Evolutionary conservation across 2,329 filamentous ascomycete genomes (phyloP).

Genomic region (Onygenales sp.): DNA sequence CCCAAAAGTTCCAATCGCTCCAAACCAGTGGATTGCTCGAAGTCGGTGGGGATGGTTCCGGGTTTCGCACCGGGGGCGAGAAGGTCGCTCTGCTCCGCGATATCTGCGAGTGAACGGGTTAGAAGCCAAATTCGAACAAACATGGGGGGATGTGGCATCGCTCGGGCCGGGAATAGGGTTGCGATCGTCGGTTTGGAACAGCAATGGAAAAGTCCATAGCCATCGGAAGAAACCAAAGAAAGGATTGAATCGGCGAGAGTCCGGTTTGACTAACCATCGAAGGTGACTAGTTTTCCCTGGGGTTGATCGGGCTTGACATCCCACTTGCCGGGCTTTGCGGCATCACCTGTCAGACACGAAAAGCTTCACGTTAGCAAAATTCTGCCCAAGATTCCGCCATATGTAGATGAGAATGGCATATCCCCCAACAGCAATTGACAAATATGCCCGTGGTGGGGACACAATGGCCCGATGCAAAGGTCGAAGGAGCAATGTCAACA

Average conservation of each 20-base stretch:
- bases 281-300: constrained; percentile 34
- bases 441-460: neutral
- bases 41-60: constrained; percentile 82
- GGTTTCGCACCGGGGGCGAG: constrained; percentile 69
- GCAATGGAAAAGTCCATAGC: neutral
- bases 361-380: constrained; percentile 6
- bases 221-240: neutral
- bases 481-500: constrained; percentile 1
- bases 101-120: constrained; percentile 48
- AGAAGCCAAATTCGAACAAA: neutral
- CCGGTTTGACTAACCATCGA: constrained; percentile 31
- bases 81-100: constrained; percentile 75
- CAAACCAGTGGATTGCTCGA: constrained; percentile 92
- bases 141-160: neutral
- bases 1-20: constrained; percentile 98
- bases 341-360: constrained; percentile 12
- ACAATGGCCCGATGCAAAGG: constrained; percentile 2
- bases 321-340: constrained; percentile 24
- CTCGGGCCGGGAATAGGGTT: neutral
- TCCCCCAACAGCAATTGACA: neutral
- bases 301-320: constrained; percentile 28
- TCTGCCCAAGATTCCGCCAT: neutral
- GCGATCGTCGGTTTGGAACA: no score
- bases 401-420: no score
- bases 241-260: constrained; percentile 8